Evolutionary conservation across 495 filamentous ascomycete genomes (phyloP), one percentile per base, ranked within the genome.

Genomic region (Aspergillus sclerotiicarbonarius): DNA sequence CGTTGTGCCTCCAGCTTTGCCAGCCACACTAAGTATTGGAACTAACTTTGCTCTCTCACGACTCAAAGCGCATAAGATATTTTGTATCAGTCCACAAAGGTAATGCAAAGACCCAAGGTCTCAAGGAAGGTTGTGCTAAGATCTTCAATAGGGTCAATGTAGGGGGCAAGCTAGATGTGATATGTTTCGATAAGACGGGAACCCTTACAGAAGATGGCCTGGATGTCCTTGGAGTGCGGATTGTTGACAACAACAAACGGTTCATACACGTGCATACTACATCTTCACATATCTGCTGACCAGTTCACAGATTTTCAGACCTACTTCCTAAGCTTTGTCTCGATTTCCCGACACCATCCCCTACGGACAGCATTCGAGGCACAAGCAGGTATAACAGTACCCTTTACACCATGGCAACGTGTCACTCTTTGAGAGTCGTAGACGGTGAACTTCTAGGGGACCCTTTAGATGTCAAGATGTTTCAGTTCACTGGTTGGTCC

Each of bases 141-240:
- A 18, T 25, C 1, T 35, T n/a, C 12, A 44, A 19, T 50, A 83
- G 87, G 59, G 92, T 99, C 41, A 98, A 98, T 65, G 90, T 99
- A 25, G 93, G 90, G 15, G 95, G 95, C 6, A 98, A 97, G 68
- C 76, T 99, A 7, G 94, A 99, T 72, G 80, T 97, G 31, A 85
- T 99, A 65, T 98, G 94, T 73, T 99, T 99, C 62, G 95, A 99
- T 72, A 99, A 99, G 69, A 99, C 95, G 3, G 95, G 95, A 18
- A 99, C 95, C 13, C 77, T 99, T 20, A 99, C 95, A 2, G 95
- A 98, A 71, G 95, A 99, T 70, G 95, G 95, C 0, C 77, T 99
- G 47, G 95, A 99, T 74, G 90, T 99, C 41, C 86, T 98, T 25
- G 95, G 95, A 6, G 81, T 94, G 13, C 85, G 90, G 41, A 84